Conservation (phyloP, 257 asterid genomes). For the Cinchona pubescens region DNA sequence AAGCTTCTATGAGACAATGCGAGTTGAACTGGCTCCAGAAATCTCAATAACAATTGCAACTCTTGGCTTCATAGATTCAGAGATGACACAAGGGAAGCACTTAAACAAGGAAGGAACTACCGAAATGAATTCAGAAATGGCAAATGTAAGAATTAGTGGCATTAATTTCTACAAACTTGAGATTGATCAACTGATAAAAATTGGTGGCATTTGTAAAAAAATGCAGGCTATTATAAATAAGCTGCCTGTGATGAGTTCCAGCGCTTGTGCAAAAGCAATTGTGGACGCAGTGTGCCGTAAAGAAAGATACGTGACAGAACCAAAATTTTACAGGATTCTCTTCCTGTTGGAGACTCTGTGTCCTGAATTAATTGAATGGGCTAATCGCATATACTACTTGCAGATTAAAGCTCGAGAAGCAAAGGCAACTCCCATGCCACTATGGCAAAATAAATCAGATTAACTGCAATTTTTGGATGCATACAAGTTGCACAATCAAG, state of each 20-base stretch:
- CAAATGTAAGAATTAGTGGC: neutral
- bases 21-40: constrained; percentile 23
- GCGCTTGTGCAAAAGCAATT: constrained; percentile 18
- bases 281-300: constrained; percentile 19
- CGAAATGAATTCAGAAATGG: neutral
- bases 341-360: constrained; percentile 1
- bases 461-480: neutral
- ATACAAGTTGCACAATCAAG: neutral
- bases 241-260: constrained; percentile 21
- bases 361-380: constrained; percentile 19
- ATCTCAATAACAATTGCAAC: constrained; percentile 18
- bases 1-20: constrained; percentile 23
- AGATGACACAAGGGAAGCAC: constrained; percentile 14
- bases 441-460: neutral
- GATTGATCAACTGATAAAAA: too few species aligned
- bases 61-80: constrained; percentile 17
- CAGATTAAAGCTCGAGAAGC: neutral
- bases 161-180: neutral
- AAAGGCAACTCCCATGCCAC: neutral
- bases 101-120: constrained; percentile 8
- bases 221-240: neutral
- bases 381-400: neutral
- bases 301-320: constrained; percentile 20
- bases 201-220: neutral
- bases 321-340: constrained; percentile 9